Conservation (phyloP, 345 rosid species). For the Citrus cavaleriei region DNA sequence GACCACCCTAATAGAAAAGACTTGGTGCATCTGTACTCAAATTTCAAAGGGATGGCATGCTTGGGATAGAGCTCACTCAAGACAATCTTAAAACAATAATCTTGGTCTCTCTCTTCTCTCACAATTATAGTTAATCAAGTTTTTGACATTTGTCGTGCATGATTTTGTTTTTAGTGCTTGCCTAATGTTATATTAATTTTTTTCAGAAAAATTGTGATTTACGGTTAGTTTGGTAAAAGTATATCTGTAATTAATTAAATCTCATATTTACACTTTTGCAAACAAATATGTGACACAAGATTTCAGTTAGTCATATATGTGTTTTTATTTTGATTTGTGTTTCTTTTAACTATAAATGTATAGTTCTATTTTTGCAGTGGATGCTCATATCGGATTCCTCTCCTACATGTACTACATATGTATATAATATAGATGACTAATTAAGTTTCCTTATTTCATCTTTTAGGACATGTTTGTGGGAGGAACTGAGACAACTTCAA, state of each 20-base stretch:
- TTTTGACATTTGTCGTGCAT: not conserved
- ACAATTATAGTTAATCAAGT: no score
- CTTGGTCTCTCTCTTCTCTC: conserved; percentile 11
- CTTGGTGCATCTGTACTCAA: conserved; percentile 12
- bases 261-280: no score
- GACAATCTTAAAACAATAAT: conserved; percentile 32
- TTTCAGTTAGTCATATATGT: no score
- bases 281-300: no score
- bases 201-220: no score
- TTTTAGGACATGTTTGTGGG: conserved; percentile 9
- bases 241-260: no score
- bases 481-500: conserved; percentile 2
- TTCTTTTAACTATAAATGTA: no score
- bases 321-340: no score
- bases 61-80: conserved; percentile 2
- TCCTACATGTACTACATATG: no score
- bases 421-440: not conserved
- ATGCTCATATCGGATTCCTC: no score
- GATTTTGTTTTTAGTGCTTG: not conserved
- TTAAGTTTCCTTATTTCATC: no score
- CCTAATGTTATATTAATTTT: not conserved
- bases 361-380: not conserved
- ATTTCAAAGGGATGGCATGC: conserved; percentile 19
- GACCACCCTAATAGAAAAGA: conserved; percentile 12
- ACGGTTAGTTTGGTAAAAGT: no score